Base-by-base conservation (phyloP, 2,329 filamentous ascomycete genomes). In the Teratosphaeria destructans region DNA sequence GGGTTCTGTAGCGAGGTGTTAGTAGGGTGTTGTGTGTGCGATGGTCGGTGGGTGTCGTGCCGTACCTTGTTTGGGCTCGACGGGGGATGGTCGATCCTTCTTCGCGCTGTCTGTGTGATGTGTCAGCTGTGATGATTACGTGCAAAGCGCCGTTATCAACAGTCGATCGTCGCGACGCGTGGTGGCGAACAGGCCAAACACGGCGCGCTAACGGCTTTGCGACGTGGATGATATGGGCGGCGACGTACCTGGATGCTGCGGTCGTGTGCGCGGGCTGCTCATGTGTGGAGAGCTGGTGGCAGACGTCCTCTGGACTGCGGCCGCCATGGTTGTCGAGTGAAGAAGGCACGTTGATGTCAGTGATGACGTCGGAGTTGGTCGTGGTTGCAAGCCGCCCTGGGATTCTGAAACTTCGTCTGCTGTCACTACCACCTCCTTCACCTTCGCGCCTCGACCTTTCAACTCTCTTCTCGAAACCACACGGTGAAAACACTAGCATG, bases 271-370 rank as follows among this genome's bases (percentile, higher is more conserved):
- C 52, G 68, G 67, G 61, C 67, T 69, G 56, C 63, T 60, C 55
- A 67, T 59, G 59, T 67, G 68, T 32, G 68, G 67, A 61, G 67
- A 70, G 59, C 63, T 63, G 53, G 65, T 67, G 34, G 65, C 63
- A 53, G 65, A 66, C 35, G 61, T 60, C 57, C 65, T 62, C 57
- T 64, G 61, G 58, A 62, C 61, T 54, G 65, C 63, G n/a, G 65
- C 61, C n/a, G 66, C 60, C 59, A 59, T 59, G 58, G 19, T 63
- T 29, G 52, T 53, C 23, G 53, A 23, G 53, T 37, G 53, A 29
- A 23, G 43, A 49, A 49, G 43, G 43, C 43, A 49, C 43, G 43
- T 49, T 49, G 43, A 49, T 49, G 43, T 49, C 43, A 49, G 57
- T 26, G 55, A 62, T 63, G 62, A 60, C 58, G 58, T 63, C 52